These are phyloP conservation scores for Mycena sanguinolenta DNA, from an alignment of 768 basidiomycete genomes.

Conservation along the genomic window DNA sequence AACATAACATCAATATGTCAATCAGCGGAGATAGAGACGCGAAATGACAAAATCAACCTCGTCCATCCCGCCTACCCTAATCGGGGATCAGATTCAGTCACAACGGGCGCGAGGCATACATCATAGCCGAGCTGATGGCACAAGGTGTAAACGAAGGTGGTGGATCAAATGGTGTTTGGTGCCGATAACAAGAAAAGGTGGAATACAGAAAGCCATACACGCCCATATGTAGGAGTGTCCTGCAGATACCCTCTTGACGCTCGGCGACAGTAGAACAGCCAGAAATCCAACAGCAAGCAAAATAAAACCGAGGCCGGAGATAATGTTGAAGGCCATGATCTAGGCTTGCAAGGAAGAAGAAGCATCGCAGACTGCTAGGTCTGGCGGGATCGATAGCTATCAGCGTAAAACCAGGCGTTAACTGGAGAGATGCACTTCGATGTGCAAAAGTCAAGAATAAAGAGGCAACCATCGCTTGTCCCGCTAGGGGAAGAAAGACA, in stretches of 20 bases:
- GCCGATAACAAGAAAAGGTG: constrained; percentile 29
- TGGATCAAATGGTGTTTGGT: constrained; percentile 21
- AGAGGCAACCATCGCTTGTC: background rate
- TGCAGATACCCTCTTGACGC: constrained; percentile 26
- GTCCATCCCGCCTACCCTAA: no score
- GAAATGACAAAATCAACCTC: no score
- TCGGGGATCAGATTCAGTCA: constrained; percentile 8
- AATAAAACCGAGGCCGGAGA: constrained; percentile 19
- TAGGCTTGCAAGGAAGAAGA: background rate
- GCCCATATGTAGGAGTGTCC: constrained; percentile 24
- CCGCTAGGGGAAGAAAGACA: background rate
- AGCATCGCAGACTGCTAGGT: background rate
- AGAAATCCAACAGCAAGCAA: constrained; percentile 16
- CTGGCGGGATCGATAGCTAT: background rate
- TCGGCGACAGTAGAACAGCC: constrained; percentile 17
- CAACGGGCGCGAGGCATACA: constrained; percentile 32
- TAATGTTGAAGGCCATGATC: constrained; percentile 17
- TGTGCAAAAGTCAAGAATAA: background rate
- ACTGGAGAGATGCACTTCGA: background rate
- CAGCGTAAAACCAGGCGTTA: no score
- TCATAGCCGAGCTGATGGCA: constrained; percentile 21
- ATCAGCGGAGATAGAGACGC: no score
- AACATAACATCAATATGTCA: no score
- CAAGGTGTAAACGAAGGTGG: constrained; percentile 22
- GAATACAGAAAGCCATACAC: constrained; percentile 23